Evolutionary conservation across 2,329 filamentous ascomycete species (phyloP).

Genomic region (Neobulgaria alba): DNA sequence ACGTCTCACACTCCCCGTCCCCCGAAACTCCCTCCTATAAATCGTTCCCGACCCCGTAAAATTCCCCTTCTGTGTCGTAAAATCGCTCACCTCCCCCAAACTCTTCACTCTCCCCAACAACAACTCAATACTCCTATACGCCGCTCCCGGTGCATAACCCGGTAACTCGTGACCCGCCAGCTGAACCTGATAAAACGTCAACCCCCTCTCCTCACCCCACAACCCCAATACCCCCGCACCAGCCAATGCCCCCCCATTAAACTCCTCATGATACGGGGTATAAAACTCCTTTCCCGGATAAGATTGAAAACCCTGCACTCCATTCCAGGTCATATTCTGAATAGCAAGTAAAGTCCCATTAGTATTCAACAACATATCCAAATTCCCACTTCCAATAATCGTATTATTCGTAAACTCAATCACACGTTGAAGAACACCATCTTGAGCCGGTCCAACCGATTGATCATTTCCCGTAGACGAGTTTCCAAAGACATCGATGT

Average conservation of each 20-base stretch:
- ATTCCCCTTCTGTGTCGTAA: slow-evolving; percentile 23
- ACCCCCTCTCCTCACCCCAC: slow-evolving; percentile 50
- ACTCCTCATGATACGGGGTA: slow-evolving; percentile 35
- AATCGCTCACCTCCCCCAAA: slow-evolving; percentile 29
- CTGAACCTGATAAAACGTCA: slow-evolving; percentile 50
- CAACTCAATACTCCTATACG: slow-evolving; percentile 53
- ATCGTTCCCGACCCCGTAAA: too few species aligned
- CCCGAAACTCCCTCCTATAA: too few species aligned
- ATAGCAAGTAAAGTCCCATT: slow-evolving; percentile 57
- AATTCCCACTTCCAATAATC: slow-evolving; percentile 51
- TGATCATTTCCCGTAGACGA: not conserved
- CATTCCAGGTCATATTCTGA: slow-evolving; percentile 67
- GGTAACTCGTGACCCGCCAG: slow-evolving; percentile 45
- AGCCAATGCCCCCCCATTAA: slow-evolving; percentile 41
- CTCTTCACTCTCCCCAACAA: slow-evolving; percentile 48
- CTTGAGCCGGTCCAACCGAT: not conserved
- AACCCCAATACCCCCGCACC: slow-evolving; percentile 35
- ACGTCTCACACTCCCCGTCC: too few species aligned
- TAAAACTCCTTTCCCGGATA: slow-evolving; percentile 16
- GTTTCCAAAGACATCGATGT: slow-evolving; percentile 37
- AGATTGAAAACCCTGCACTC: slow-evolving; percentile 52
- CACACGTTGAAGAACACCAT: slow-evolving; percentile 46
- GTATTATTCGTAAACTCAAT: slow-evolving; percentile 53
- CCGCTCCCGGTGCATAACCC: slow-evolving; percentile 48
- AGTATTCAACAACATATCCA: slow-evolving; percentile 53